Evolutionary conservation across 495 filamentous ascomycete species (phyloP).

Genomic region (Talaromyces thailandensis): DNA sequence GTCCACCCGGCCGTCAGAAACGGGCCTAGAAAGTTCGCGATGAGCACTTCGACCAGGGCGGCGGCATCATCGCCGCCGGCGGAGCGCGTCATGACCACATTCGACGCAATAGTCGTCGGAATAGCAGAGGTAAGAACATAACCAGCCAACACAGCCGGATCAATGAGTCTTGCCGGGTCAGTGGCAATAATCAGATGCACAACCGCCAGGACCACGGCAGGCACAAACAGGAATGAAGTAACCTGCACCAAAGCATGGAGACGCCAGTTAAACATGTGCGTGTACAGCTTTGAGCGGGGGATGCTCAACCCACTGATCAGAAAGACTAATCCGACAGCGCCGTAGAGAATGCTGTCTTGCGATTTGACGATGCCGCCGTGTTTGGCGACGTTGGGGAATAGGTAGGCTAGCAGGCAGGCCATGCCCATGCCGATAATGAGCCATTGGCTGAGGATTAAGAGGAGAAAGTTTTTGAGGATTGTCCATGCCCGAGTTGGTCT

Average conservation of each 20-base stretch:
- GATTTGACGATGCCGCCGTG: conserved; percentile 43
- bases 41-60: conserved; percentile 43
- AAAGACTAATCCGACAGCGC: conserved; percentile 44
- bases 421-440: conserved; percentile 46
- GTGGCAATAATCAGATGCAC: conserved; percentile 39
- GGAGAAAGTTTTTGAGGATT: conserved; percentile 13
- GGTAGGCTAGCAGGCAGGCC: conserved; percentile 40
- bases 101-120: conserved; percentile 50
- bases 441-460: conserved; percentile 44
- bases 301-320: conserved; percentile 46
- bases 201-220: conserved; percentile 33
- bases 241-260: conserved; percentile 43
- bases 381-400: conserved; percentile 44
- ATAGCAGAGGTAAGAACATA: conserved; percentile 47
- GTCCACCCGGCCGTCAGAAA: conserved; percentile 45
- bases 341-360: conserved; percentile 46
- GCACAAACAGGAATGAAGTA: conserved; percentile 42
- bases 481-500: not conserved
- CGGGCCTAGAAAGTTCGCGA: conserved; percentile 45
- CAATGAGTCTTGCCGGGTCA: conserved; percentile 29
- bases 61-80: conserved; percentile 48
- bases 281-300: conserved; percentile 39
- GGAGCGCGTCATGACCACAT: conserved; percentile 48
- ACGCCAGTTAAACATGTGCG: conserved; percentile 42
- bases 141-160: conserved; percentile 42